Evolutionary conservation across 164 flowering plant species (phyloP).

Genomic region (Dillenia suffruticosa): DNA sequence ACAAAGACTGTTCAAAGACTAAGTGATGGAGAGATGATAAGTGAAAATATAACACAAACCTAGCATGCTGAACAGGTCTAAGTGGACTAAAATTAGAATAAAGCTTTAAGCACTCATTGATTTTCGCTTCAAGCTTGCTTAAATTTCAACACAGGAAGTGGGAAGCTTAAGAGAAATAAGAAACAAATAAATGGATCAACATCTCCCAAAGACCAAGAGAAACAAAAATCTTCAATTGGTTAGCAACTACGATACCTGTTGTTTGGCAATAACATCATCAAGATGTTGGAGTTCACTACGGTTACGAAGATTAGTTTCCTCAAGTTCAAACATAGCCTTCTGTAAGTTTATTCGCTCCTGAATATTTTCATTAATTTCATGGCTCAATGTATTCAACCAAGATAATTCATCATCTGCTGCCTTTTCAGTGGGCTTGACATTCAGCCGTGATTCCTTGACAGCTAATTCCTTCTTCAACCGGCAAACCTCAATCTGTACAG

Average conservation of each 20-base stretch:
- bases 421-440: conserved; percentile 64
- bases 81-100: no score
- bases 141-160: no score
- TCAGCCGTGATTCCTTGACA: conserved; percentile 73
- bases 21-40: conserved; percentile 1
- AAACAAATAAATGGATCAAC: no score
- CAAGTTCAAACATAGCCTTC: conserved; percentile 85
- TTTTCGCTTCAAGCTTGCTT: no score
- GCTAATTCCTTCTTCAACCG: conserved; percentile 70
- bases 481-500: conserved; percentile 65
- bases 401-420: conserved; percentile 72
- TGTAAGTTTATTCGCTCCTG: conserved; percentile 90
- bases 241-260: conserved; percentile 46
- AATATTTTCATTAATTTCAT: conserved; percentile 82
- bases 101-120: no score
- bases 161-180: no score
- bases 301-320: conserved; percentile 74
- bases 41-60: background rate
- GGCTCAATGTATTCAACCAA: conserved; percentile 75
- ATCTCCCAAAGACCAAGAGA: no score
- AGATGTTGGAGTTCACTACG: conserved; percentile 82
- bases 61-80: no score
- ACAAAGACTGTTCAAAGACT: background rate
- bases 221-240: no score
- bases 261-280: conserved; percentile 78